Evolutionary conservation across 129 eudicot species (phyloP).

Genomic region (Kitagawia praeruptora): DNA sequence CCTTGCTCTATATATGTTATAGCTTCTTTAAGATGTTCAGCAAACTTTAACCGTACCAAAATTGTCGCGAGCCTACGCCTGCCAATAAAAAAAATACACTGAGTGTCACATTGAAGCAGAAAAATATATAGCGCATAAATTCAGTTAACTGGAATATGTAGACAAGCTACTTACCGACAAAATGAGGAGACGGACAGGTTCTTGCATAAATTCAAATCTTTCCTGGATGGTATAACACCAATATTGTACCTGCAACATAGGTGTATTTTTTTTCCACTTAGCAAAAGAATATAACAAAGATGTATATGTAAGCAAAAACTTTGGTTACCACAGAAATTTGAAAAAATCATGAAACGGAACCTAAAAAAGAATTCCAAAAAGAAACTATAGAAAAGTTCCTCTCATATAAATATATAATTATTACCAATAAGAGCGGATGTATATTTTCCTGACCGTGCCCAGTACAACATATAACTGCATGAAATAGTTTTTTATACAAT

Average conservation of each 20-base stretch:
- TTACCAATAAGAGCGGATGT: background rate
- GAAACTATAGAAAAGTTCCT: background rate
- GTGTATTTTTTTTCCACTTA: no score
- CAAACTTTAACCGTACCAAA: constrained; percentile 60
- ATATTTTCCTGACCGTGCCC: background rate
- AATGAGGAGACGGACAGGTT: constrained; percentile 70
- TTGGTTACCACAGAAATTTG: background rate
- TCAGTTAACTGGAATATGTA: background rate
- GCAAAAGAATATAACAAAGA: background rate
- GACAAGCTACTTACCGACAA: constrained; percentile 56
- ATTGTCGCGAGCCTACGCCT: constrained; percentile 76
- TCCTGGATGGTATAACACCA: constrained; percentile 80
- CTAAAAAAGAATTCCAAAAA: background rate
- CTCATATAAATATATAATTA: background rate
- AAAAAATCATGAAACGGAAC: background rate
- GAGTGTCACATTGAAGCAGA: background rate
- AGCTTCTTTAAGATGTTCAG: constrained; percentile 77
- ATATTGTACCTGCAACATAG: constrained; percentile 64
- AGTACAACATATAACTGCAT: background rate
- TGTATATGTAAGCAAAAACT: background rate
- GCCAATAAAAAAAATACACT: background rate
- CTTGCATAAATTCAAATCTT: constrained; percentile 77
- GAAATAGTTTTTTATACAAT: background rate
- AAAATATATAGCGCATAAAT: background rate
- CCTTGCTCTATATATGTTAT: constrained; percentile 93